Conservation (phyloP, 1,284 basidiomycete species). For the Papiliotrema terrestris region DNA sequence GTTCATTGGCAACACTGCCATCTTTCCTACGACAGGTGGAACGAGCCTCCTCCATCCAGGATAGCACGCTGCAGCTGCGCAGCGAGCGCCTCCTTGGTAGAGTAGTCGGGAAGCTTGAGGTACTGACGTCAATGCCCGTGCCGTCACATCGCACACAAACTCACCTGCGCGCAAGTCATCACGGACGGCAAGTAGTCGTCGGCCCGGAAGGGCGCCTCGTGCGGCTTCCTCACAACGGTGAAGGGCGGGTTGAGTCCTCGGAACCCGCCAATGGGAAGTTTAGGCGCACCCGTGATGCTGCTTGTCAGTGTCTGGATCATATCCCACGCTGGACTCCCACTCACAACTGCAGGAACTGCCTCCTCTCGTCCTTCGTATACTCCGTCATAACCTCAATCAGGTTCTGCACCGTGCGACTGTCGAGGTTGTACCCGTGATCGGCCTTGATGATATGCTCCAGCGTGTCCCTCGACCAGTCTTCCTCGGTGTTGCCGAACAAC, state of each 20-base stretch:
- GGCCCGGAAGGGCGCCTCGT: constrained; percentile 81
- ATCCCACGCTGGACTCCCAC: constrained; percentile 1
- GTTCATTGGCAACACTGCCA: too few species aligned
- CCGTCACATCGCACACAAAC: constrained; percentile 9
- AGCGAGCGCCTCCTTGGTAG: constrained; percentile 71
- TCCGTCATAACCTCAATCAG: constrained; percentile 82
- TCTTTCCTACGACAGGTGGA: constrained; percentile 76
- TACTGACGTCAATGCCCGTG: constrained; percentile 52
- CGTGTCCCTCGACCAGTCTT: constrained; percentile 90
- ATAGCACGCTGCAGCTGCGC: constrained; percentile 78
- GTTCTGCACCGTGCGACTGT: constrained; percentile 83
- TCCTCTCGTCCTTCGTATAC: constrained; percentile 68
- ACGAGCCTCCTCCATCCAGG: constrained; percentile 85
- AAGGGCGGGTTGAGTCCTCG: constrained; percentile 88
- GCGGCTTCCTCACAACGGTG: constrained; percentile 95
- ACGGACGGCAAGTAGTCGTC: constrained; percentile 96
- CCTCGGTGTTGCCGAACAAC: constrained; percentile 90
- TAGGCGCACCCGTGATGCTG: constrained; percentile 86
- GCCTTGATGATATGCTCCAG: constrained; percentile 87
- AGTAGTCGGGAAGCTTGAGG: constrained; percentile 90
- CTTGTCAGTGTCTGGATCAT: not conserved
- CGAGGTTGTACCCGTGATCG: constrained; percentile 95
- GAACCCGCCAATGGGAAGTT: constrained; percentile 93
- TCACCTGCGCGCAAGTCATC: constrained; percentile 92
- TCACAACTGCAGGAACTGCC: constrained; percentile 85